Evolutionary conservation across 148 eudicot genomes (phyloP), one percentile per base, ranked within the genome.

Genomic region (Linanthus parryae): DNA sequence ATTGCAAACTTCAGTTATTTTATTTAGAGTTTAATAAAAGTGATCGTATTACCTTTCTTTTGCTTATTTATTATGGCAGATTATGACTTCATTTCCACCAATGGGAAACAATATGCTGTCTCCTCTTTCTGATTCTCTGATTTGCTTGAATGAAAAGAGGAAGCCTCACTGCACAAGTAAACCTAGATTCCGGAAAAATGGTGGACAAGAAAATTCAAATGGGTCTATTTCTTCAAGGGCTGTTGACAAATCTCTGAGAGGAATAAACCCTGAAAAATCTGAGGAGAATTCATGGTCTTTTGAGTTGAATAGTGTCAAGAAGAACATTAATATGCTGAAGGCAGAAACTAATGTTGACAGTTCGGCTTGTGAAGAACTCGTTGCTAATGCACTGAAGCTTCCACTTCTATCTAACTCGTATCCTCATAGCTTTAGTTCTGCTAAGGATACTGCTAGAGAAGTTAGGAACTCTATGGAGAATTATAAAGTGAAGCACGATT

Each of bases 21-120:
- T 14, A 1, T 28, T 44, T 40, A 8, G 30, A 52, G 10, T 53
- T 25, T 45, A 15, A 31, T 31, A 8, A 47, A 19, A 31, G 37
- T 48, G 11, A 37, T 24, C 44, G 9, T 34, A 33, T 37, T 34
- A 13, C 47, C 57, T 47, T 38, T 21, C 22, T 57, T 13, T 66
- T 57, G 30, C 14, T 65, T 18, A 45, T 33, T 20, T 24, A 36
- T 42, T 66, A 56, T 63, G 38, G 77, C 89, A 92, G 98, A 81
- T 81, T 54, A 92, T 92, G 98, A 83, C 88, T 44, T 81, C 94
- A 17, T 79, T 65, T 44, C 81, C 86, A 11, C 45, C 77, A 30
- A 44, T 28, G 14, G 76, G 79, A 16, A 65, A 66, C 44, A 56
- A 54, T 29, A 63, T 92, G 22, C 62, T 86, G 66, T 92, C 98